phyloP scores from a whole-genome alignment of 2,329 filamentous ascomycete genomes.

The Dactylella cylindrospora region DNA sequence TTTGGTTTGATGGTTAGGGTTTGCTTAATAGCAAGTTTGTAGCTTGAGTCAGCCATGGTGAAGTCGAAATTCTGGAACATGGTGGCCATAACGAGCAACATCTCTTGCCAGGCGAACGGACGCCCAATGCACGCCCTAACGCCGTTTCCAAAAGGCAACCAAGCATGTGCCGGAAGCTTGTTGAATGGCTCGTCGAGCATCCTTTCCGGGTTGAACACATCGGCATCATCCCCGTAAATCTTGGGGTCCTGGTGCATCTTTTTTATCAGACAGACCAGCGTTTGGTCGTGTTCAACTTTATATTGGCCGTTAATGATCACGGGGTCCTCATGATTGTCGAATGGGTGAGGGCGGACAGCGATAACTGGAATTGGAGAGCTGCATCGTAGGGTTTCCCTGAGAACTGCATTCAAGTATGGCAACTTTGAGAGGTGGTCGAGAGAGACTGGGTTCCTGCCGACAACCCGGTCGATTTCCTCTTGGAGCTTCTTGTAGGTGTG shows the following conservation, averaged over 20 bases:
- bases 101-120: slow-evolving; percentile 74
- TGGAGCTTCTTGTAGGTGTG: slow-evolving; percentile 63
- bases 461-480: slow-evolving; percentile 66
- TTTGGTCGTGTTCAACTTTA: slow-evolving; percentile 58
- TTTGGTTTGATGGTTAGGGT: slow-evolving; percentile 66
- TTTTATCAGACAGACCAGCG: slow-evolving; percentile 57
- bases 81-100: slow-evolving; percentile 63
- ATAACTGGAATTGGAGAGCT: slow-evolving; percentile 64
- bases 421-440: slow-evolving; percentile 66
- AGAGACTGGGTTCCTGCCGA: slow-evolving; percentile 62
- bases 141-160: slow-evolving; percentile 76
- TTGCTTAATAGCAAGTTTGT: slow-evolving; percentile 60
- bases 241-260: slow-evolving; percentile 64
- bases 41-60: slow-evolving; percentile 62
- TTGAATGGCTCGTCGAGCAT: slow-evolving; percentile 71
- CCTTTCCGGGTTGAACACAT: slow-evolving; percentile 68
- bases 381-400: slow-evolving; percentile 68
- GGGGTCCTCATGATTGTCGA: slow-evolving; percentile 55
- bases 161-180: slow-evolving; percentile 63
- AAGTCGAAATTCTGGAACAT: slow-evolving; percentile 73
- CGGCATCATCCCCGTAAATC: slow-evolving; percentile 66
- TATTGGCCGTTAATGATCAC: slow-evolving; percentile 64
- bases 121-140: slow-evolving; percentile 70
- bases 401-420: slow-evolving; percentile 65
- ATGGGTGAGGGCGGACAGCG: slow-evolving; percentile 58